Conservation (phyloP, 2,329 filamentous ascomycete genomes). For the Neobulgaria alba region DNA sequence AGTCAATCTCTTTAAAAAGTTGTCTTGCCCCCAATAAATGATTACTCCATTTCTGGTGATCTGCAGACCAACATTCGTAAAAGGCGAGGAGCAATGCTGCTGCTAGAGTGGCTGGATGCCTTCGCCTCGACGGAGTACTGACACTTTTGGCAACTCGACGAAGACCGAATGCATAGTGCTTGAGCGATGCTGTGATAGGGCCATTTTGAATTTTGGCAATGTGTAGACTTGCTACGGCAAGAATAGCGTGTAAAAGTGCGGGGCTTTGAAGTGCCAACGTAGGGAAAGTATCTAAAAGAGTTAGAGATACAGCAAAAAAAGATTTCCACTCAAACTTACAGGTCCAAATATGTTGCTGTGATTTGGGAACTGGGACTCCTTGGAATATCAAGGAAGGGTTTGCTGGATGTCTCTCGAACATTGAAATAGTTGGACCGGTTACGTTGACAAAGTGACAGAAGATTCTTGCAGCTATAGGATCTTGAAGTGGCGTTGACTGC, state of each 20-base stretch:
- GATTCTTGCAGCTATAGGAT: slow-evolving; percentile 69
- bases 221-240: slow-evolving; percentile 79
- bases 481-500: slow-evolving; percentile 64
- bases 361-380: slow-evolving; percentile 50
- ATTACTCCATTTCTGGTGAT: slow-evolving; percentile 92
- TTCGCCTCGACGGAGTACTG: slow-evolving; percentile 56
- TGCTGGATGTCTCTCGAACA: slow-evolving; percentile 75
- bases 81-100: slow-evolving; percentile 80
- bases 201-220: slow-evolving; percentile 73
- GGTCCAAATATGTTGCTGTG: slow-evolving; percentile 58
- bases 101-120: slow-evolving; percentile 74
- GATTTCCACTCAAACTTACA: slow-evolving; percentile 38
- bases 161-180: slow-evolving; percentile 84
- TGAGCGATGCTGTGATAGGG: slow-evolving; percentile 71
- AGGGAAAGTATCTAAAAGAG: slow-evolving; percentile 60
- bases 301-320: slow-evolving; percentile 2
- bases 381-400: slow-evolving; percentile 61
- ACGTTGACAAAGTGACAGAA: slow-evolving; percentile 91
- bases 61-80: slow-evolving; percentile 90
- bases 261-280: slow-evolving; percentile 75
- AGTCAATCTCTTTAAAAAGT: slow-evolving; percentile 75
- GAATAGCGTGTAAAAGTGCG: slow-evolving; percentile 82
- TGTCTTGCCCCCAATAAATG: slow-evolving; percentile 80
- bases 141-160: slow-evolving; percentile 72
- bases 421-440: slow-evolving; percentile 75